A percentile compares a stretch with the other conserved stretches of the same genome.
These are phyloP conservation scores for Mycena crocata DNA, from an alignment of 768 basidiomycete species.

Conservation along the genomic window DNA sequence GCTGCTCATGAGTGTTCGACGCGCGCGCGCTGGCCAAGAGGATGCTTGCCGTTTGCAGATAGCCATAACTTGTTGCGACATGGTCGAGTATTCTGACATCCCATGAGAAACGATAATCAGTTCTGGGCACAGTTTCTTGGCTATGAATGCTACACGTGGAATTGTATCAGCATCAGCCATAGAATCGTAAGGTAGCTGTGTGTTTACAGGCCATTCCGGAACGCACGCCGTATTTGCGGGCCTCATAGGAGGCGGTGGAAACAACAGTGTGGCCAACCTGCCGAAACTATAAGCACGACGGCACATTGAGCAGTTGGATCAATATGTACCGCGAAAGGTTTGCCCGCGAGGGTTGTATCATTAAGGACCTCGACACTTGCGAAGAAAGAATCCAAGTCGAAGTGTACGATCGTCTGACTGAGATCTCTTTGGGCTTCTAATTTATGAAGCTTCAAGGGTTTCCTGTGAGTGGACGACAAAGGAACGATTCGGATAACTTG, in stretches of 20 bases:
- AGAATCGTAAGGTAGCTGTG: background rate
- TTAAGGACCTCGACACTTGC: slow-evolving; percentile 82
- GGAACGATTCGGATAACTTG: slow-evolving; percentile 47
- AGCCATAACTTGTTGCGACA: slow-evolving; percentile 81
- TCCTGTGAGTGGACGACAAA: slow-evolving; percentile 9
- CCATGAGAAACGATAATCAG: slow-evolving; percentile 76
- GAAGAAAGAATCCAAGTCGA: slow-evolving; percentile 97
- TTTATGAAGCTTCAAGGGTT: slow-evolving; percentile 64
- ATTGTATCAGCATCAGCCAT: background rate
- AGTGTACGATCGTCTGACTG: slow-evolving; percentile 87
- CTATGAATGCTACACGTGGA: slow-evolving; percentile 79
- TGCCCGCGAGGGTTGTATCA: slow-evolving; percentile 71
- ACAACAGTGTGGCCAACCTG: slow-evolving; percentile 31
- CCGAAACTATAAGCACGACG: slow-evolving; percentile 13
- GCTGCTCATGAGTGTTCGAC: background rate
- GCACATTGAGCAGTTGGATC: background rate
- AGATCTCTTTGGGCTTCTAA: slow-evolving; percentile 84
- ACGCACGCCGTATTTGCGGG: slow-evolving; percentile 89
- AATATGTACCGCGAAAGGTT: slow-evolving; percentile 74
- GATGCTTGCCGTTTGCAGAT: slow-evolving; percentile 61
- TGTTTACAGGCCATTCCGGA: slow-evolving; percentile 93
- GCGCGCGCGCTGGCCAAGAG: background rate
- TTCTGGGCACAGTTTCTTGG: slow-evolving; percentile 93
- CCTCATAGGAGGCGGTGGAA: slow-evolving; percentile 76
- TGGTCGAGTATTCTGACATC: slow-evolving; percentile 72